phyloP scores from a whole-genome alignment of 768 basidiomycete species.

The Hericium rajendrae region DNA sequence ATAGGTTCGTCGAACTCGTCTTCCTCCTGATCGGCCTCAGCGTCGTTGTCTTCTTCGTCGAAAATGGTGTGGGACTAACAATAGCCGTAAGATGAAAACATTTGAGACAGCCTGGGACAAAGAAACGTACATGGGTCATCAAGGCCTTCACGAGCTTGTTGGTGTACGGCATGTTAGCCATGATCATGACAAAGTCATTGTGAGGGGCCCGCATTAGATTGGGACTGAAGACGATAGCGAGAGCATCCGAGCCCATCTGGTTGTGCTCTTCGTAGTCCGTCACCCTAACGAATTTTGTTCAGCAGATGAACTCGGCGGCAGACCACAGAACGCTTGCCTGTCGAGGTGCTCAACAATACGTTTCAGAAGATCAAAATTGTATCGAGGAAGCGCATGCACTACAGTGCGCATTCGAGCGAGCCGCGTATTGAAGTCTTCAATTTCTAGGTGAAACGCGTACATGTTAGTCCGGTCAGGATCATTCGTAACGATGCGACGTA shows the following conservation, averaged over 20 bases:
- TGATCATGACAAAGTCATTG: slow-evolving; percentile 68
- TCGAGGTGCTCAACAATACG: slow-evolving; percentile 81
- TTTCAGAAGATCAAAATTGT: slow-evolving; percentile 71
- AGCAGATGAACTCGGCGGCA: background rate
- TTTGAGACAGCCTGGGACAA: slow-evolving; percentile 20
- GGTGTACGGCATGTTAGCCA: slow-evolving; percentile 54
- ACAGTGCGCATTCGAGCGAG: slow-evolving; percentile 55
- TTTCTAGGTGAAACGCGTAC: slow-evolving; percentile 30
- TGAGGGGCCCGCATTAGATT: slow-evolving; percentile 70
- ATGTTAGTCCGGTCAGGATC: background rate
- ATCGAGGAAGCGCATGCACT: slow-evolving; percentile 58
- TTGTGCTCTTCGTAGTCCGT: slow-evolving; percentile 83
- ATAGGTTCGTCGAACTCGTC: slow-evolving; percentile 61
- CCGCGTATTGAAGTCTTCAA: slow-evolving; percentile 60
- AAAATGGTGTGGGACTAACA: slow-evolving; percentile 47
- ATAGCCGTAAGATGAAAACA: slow-evolving; percentile 20
- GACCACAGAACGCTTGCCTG: slow-evolving; percentile 30
- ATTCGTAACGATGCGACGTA: slow-evolving; percentile 19
- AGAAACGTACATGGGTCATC: slow-evolving; percentile 65
- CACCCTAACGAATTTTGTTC: slow-evolving; percentile 36
- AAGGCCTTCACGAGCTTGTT: slow-evolving; percentile 29
- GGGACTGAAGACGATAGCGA: slow-evolving; percentile 82
- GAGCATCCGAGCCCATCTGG: slow-evolving; percentile 80
- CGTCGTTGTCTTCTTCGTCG: slow-evolving; percentile 45
- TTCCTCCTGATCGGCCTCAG: slow-evolving; percentile 39